Evolutionary conservation across 139 green algal species (phyloP), one percentile per base, ranked within the genome.

Genomic region (Chlamydomonas urium): DNA sequence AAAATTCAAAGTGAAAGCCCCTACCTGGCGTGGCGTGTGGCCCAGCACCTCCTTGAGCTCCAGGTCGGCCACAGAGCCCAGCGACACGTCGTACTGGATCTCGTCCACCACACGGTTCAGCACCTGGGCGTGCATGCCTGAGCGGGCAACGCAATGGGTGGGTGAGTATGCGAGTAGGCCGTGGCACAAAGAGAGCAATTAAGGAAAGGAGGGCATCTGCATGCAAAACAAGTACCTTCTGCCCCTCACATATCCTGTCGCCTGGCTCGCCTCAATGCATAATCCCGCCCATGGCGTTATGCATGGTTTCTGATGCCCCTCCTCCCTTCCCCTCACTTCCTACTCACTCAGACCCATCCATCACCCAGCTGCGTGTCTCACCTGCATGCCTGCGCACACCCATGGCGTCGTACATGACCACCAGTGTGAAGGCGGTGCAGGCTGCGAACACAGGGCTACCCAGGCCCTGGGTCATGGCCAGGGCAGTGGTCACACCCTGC

Each of bases 351-450:
- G 31, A 4, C 6, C 14, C 63, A 8, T n/a, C 5, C 47, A 62
- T 61, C 26, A 47, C 26, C 28, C 66, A 3, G 6, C 14, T 58
- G 38, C 28, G 24, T 32, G 31, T 21, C 78, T 78, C 83, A 81
- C 94, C 94, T 47, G 95, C 95, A 76, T 99, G 95, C 28, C 87
- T 77, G 31, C 95, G 80, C 38, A 99, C 93, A n/a, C 90, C 90
- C 38, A 95, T 93, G 2, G 95, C 95, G 79, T 99, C 95, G 73
- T 99, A 99, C 95, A 99, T 99, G 21, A 98, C 93, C 36, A 99
- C 96, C 6, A 92, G 76, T 50, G 78, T 96, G 88, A 99, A 97
- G 23, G 81, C 91, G 2, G 97, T 73, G 26, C 75, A 81, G 23
- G 97, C 71, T 0, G 95, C 88, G 76, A 99, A 99, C 2, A 97